Evolutionary conservation across 768 basidiomycete genomes (phyloP).

Genomic region (Nevesoporus exiguus): DNA sequence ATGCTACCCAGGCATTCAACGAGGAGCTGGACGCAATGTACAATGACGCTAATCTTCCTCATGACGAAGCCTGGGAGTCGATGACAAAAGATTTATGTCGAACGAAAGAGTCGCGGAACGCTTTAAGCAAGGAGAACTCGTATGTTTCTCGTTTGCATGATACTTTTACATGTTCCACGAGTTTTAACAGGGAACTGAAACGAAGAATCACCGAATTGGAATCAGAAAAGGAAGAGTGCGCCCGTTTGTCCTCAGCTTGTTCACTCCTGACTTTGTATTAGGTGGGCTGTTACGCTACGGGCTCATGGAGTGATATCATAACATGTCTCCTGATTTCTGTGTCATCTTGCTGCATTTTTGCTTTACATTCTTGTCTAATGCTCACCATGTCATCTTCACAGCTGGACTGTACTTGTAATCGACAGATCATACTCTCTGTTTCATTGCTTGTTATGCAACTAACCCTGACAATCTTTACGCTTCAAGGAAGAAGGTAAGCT

Average conservation of each 20-base stretch:
- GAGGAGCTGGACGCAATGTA: constrained; percentile 92
- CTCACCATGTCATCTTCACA: constrained; percentile 17
- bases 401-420: constrained; percentile 18
- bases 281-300: constrained; percentile 65
- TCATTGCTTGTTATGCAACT: constrained; percentile 8
- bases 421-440: constrained; percentile 13
- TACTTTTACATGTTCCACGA: constrained; percentile 2
- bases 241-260: constrained; percentile 9
- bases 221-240: constrained; percentile 78
- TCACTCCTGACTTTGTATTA: constrained; percentile 28
- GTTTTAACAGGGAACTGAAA: constrained; percentile 55
- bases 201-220: constrained; percentile 67
- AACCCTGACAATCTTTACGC: constrained; percentile 16
- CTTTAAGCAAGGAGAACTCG: constrained; percentile 77
- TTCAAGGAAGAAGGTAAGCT: constrained; percentile 22
- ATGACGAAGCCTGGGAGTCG: constrained; percentile 78
- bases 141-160: constrained; percentile 36
- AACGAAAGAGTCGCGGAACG: constrained; percentile 75
- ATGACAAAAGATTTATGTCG: constrained; percentile 68
- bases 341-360: constrained; percentile 20
- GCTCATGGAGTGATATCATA: constrained; percentile 42
- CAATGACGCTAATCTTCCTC: constrained; percentile 77
- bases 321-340: constrained; percentile 22
- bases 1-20: constrained; percentile 74
- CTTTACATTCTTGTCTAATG: constrained; percentile 22